Evolutionary conservation across 495 filamentous ascomycete species (phyloP).

Genomic region (Aspergillus leporis): DNA sequence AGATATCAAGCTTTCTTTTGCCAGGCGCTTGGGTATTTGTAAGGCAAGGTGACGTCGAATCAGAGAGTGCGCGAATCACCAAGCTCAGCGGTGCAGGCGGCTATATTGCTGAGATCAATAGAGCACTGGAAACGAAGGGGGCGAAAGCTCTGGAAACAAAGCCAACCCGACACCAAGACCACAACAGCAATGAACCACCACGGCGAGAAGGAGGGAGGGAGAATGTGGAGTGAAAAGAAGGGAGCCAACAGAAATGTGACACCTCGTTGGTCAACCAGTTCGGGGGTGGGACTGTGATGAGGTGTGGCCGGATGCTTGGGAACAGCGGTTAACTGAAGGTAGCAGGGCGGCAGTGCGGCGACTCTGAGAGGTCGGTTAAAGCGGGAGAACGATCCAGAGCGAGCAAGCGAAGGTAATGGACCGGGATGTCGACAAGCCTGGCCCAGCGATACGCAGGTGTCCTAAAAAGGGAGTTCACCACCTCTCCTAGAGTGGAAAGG

Average conservation of each 20-base stretch:
- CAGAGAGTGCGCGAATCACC: conserved; percentile 12
- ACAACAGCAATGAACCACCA: conserved; percentile 6
- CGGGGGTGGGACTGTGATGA: conserved; percentile 6
- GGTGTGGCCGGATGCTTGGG: conserved; percentile 19
- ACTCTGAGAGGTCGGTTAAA: conserved; percentile 27
- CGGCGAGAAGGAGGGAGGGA: conserved; percentile 5
- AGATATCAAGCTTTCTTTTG: conserved; percentile 16
- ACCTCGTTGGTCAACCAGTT: conserved; percentile 6
- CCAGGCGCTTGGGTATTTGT: conserved; percentile 5
- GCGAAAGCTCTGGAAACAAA: conserved; percentile 7
- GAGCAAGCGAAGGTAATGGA: conserved; percentile 34
- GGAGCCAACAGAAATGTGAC: conserved; percentile 4
- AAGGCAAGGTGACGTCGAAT: conserved; percentile 10
- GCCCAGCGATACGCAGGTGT: conserved; percentile 17
- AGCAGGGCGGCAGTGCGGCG: conserved; percentile 34
- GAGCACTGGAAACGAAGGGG: neutral
- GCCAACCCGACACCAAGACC: neutral
- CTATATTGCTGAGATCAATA: neutral
- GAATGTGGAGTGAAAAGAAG: conserved; percentile 7
- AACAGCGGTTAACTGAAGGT: conserved; percentile 27
- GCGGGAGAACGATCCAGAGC: conserved; percentile 28
- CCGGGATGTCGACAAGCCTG: conserved; percentile 20
- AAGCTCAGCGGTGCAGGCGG: conserved; percentile 11
- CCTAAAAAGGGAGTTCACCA: conserved; percentile 2
- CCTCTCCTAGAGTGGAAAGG: neutral